phyloP scores from a whole-genome alignment of 192 early-diverging fungal species.

The Backusella luteola region DNA sequence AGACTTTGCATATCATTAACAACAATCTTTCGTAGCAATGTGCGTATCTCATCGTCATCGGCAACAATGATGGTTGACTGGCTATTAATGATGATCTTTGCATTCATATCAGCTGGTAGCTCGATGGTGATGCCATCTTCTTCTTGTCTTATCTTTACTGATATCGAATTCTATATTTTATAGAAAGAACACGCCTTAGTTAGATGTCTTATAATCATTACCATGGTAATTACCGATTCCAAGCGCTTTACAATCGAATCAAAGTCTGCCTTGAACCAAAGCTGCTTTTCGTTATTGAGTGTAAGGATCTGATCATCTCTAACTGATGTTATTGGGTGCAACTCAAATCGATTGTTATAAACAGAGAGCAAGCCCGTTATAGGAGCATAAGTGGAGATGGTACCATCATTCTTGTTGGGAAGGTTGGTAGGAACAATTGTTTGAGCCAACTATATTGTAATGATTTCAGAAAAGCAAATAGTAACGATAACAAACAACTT shows the following conservation, averaged over 20 bases:
- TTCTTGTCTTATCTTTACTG: conserved; percentile 2
- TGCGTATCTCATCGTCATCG: conserved; percentile 12
- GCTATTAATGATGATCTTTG: neutral
- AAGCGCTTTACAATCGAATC: neutral
- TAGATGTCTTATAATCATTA: neutral
- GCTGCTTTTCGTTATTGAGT: conserved; percentile 6
- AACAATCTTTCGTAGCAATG: conserved; percentile 11
- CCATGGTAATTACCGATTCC: neutral
- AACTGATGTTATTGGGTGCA: conserved; percentile 6
- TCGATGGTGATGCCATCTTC: neutral
- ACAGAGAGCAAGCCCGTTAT: conserved; percentile 15
- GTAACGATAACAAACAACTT: neutral
- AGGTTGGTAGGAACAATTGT: neutral
- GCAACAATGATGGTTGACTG: conserved; percentile 17
- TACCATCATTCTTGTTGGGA: neutral
- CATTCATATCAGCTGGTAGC: conserved; percentile 15
- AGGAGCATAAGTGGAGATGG: conserved; percentile 5
- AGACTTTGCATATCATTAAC: conserved; percentile 10
- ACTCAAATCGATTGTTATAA: conserved; percentile 19
- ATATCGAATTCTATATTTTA: neutral
- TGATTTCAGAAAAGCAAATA: neutral
- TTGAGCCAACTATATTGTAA: neutral
- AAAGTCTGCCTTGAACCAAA: neutral
- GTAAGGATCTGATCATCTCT: conserved; percentile 7
- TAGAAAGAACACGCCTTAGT: neutral